Evolutionary conservation across 805 yeast genomes (phyloP), one percentile per base, ranked within the genome.

Genomic region (Lipomyces kockii): DNA sequence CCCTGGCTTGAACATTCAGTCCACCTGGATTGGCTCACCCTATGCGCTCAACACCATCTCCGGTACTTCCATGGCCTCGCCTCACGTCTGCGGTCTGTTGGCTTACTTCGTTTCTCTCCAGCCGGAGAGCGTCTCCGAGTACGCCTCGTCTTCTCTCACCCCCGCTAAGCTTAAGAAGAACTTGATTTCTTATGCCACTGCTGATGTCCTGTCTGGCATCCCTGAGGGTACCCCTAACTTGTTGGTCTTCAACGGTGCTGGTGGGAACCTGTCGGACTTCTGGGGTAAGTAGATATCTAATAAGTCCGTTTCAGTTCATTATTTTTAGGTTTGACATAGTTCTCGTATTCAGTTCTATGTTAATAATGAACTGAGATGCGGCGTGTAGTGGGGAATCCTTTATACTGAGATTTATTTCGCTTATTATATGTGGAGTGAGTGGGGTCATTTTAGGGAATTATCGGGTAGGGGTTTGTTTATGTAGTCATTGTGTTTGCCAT

Each of bases 1-100:
- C 35, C 99, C 99, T 29, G 99, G 99, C 76, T 83, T 84, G 74
- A 84, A 85, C 77, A 81, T 85, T 70, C 79, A 81, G 74, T 83
- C 87, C 59, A 85, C 87, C 69, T 85, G 83, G 79, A 85, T 82
- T 71, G 86, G 87, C 61, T 82, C 86, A 51, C 78, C 78, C 62
- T 74, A 79, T 60, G 86, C 86, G 70, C 82, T 86, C 43, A 83
- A 84, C 69, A 79, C 83, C 29, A 80, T 85, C 80, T 84, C 87
- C 43, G 89, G 89, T 72, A 85, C 89, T 25, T 86, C 88, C 52
- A 86, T 86, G 89, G 88, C 88, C 29, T 82, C 88, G 17, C 88
- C 89, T 52, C 88, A 85, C 74, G 78, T 85, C 70, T 82, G 85
- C 51, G 88, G 89, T 25, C 80, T 85, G 74, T 79, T 85, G 76